Evolutionary conservation across 176 grass and related monocot species (phyloP).

Genomic region (Coix lacrymajobi): DNA sequence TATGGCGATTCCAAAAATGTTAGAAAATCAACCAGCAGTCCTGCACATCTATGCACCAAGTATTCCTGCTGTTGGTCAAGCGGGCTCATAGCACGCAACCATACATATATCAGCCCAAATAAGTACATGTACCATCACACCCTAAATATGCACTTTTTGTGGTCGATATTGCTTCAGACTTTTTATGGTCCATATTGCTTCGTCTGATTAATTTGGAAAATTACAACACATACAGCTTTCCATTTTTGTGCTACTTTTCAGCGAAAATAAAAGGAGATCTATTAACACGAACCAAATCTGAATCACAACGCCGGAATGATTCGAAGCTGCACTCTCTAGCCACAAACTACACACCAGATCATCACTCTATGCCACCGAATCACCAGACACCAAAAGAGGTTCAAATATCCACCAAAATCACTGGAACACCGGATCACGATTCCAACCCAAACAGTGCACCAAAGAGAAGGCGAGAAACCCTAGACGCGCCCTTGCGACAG

Average conservation of each 20-base stretch:
- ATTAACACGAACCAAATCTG: constrained; percentile 15
- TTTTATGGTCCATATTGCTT: neutral
- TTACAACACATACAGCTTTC: neutral
- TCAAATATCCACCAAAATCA: neutral
- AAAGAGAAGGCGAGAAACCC: constrained; percentile 6
- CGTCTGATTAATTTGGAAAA: neutral
- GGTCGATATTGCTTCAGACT: neutral
- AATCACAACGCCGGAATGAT: neutral
- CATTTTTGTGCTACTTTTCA: constrained; percentile 8
- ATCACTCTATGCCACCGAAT: neutral
- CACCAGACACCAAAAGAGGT: neutral
- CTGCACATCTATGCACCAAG: constrained; percentile 24
- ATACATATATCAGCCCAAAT: neutral
- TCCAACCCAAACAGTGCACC: neutral
- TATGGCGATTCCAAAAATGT: constrained; percentile 19
- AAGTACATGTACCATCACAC: neutral
- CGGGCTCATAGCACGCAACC: neutral
- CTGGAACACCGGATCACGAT: neutral
- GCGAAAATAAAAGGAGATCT: constrained; percentile 14
- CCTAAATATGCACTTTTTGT: neutral
- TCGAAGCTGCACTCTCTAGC: neutral
- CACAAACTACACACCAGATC: neutral
- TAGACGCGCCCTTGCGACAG: constrained; percentile 14
- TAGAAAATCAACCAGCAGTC: constrained; percentile 10
- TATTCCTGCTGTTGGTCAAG: constrained; percentile 7